phyloP scores from a whole-genome alignment of 306 rosid species.

The Prunus mira region DNA sequence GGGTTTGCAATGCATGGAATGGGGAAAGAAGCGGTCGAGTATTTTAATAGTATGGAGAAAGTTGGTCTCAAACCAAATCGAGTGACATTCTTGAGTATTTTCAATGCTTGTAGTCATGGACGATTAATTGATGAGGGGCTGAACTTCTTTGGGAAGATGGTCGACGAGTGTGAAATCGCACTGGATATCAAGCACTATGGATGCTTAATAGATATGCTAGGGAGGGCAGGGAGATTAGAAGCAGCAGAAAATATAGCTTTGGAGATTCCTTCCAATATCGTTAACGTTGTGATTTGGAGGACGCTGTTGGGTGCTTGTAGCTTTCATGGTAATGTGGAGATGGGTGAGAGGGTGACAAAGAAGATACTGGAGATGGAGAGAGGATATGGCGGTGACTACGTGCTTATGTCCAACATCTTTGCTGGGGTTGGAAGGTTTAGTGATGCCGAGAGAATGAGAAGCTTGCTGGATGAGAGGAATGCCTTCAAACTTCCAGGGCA shows the following conservation, averaged over 20 bases:
- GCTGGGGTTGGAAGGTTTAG: conserved; percentile 58
- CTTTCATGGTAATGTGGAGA: conserved; percentile 54
- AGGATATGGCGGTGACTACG: conserved; percentile 72
- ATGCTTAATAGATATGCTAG: conserved; percentile 67
- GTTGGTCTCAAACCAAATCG: conserved; percentile 54
- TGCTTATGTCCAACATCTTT: conserved; percentile 77
- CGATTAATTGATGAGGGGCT: conserved; percentile 75
- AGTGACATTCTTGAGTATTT: conserved; percentile 52
- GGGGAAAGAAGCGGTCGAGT: conserved; percentile 55
- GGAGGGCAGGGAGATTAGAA: conserved; percentile 69
- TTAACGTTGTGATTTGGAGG: conserved; percentile 69
- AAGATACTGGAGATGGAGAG: conserved; percentile 56
- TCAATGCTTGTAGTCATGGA: conserved; percentile 74
- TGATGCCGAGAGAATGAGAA: conserved; percentile 67
- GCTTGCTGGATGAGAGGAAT: conserved; percentile 47
- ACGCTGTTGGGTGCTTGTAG: conserved; percentile 71
- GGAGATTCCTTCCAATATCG: conserved; percentile 50
- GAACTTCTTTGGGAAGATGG: conserved; percentile 56
- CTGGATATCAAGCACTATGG: conserved; percentile 70
- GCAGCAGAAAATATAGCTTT: conserved; percentile 65
- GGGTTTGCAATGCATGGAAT: conserved; percentile 68
- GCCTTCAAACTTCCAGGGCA: conserved; percentile 61
- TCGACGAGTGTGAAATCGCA: conserved; percentile 34
- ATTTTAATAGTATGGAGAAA: conserved; percentile 52
- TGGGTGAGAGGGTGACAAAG: conserved; percentile 61